phyloP scores from a whole-genome alignment of 1,284 basidiomycete genomes.

The Ganoderma multipileum region DNA sequence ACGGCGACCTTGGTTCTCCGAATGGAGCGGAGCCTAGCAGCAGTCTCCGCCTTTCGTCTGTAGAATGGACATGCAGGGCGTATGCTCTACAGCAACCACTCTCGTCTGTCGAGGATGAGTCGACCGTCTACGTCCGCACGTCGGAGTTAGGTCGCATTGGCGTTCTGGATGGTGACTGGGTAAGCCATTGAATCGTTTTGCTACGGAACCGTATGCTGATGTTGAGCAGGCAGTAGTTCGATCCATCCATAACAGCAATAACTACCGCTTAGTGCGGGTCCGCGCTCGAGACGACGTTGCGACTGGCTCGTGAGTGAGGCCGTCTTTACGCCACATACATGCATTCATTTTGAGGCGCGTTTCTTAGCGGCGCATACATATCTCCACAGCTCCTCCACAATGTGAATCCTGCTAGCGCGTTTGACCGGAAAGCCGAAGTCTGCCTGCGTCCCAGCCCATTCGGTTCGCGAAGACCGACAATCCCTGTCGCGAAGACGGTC shows the following conservation, averaged over 20 bases:
- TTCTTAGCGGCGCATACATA: slow-evolving; percentile 36
- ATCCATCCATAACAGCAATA: slow-evolving; percentile 12
- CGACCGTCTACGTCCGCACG: slow-evolving; percentile 33
- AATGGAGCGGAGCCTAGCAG: slow-evolving; percentile 7
- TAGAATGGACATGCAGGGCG: slow-evolving; percentile 29
- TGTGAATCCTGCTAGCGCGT: slow-evolving; percentile 41
- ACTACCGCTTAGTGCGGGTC: slow-evolving; percentile 61
- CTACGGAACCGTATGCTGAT: not conserved
- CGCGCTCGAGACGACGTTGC: slow-evolving; percentile 57
- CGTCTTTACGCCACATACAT: not conserved
- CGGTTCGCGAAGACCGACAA: slow-evolving; percentile 58
- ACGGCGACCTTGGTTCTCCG: slow-evolving; percentile 17
- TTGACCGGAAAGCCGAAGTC: slow-evolving; percentile 37
- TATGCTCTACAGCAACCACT: slow-evolving; percentile 43
- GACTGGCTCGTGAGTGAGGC: slow-evolving; percentile 38
- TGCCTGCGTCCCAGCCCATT: slow-evolving; percentile 59
- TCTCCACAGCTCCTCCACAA: slow-evolving; percentile 70
- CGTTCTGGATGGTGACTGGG: slow-evolving; percentile 55
- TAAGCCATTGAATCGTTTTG: slow-evolving; percentile 44
- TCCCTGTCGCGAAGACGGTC: slow-evolving; percentile 78
- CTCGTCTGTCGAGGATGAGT: slow-evolving; percentile 38
- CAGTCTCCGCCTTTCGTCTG: slow-evolving; percentile 16
- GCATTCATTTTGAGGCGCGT: not conserved
- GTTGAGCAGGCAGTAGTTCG: slow-evolving; percentile 25
- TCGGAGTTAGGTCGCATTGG: slow-evolving; percentile 34